A percentile compares a stretch with the other conserved stretches of the same genome.
phyloP scores from a whole-genome alignment of 139 green algal species.

The Haematococcus sp. region DNA sequence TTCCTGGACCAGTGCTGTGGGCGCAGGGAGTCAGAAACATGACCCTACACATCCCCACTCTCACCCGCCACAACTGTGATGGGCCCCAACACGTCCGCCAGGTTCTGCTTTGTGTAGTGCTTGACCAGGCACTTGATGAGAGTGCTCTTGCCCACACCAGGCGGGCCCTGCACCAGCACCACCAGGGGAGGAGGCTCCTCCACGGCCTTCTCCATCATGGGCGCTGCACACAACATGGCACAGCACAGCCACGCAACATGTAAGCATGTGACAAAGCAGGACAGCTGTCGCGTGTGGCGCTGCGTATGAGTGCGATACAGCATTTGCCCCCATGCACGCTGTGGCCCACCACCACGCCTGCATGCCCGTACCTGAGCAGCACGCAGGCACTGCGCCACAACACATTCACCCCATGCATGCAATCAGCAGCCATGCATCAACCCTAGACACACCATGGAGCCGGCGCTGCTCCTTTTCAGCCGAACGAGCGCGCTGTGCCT shows the following conservation, averaged over 20 bases:
- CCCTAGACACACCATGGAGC: conserved; percentile 85
- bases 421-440: background rate
- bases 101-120: conserved; percentile 93
- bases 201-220: conserved; percentile 56
- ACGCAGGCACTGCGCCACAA: too few relatives aligned
- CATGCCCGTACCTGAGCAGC: too few relatives aligned
- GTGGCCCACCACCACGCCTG: too few relatives aligned
- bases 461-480: conserved; percentile 89
- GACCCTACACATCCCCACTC: background rate
- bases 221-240: conserved; percentile 49
- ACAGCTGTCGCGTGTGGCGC: too few relatives aligned
- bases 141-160: conserved; percentile 86
- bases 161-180: conserved; percentile 94
- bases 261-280: background rate
- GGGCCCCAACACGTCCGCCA: conserved; percentile 84
- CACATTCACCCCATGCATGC: background rate
- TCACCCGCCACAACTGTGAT: conserved; percentile 74
- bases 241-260: background rate
- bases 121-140: conserved; percentile 93
- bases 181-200: conserved; percentile 91
- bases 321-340: too few relatives aligned
- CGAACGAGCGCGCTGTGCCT: conserved; percentile 56
- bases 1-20: too few relatives aligned
- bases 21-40: background rate
- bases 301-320: too few relatives aligned